These are phyloP conservation scores for Penicillium brevicompactum DNA, from an alignment of 2,329 filamentous ascomycete genomes.

Conservation along the genomic window DNA sequence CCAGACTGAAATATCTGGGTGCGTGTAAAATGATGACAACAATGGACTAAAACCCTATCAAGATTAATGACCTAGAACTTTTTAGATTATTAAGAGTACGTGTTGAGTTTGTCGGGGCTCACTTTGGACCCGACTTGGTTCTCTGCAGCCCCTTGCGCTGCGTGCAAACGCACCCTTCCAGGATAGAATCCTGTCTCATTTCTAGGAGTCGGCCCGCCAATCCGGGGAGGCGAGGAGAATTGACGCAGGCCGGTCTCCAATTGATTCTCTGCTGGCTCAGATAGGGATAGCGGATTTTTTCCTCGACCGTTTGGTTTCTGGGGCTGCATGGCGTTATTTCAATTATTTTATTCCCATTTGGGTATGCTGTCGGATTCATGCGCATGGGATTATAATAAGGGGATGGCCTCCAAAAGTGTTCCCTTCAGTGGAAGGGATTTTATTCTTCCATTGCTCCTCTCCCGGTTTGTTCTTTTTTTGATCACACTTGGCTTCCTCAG, in stretches of 20 bases:
- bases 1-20: neutral
- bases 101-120: neutral
- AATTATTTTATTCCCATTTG: conserved; percentile 4
- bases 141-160: conserved; percentile 23
- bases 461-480: neutral
- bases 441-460: conserved; percentile 8
- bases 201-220: conserved; percentile 14
- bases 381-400: conserved; percentile 9
- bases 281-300: conserved; percentile 19
- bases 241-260: conserved; percentile 19
- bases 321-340: conserved; percentile 9
- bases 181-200: conserved; percentile 17
- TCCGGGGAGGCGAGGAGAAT: conserved; percentile 22
- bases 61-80: neutral
- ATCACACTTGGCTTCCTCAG: neutral
- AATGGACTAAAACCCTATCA: neutral
- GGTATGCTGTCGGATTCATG: conserved; percentile 1
- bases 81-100: neutral
- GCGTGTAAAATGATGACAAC: neutral
- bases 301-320: conserved; percentile 12
- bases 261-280: conserved; percentile 13
- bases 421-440: conserved; percentile 1
- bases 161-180: conserved; percentile 13
- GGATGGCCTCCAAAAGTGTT: neutral
- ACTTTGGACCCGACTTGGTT: conserved; percentile 5